Percentiles rank a stretch among this genome's conserved stretches.
Evolutionary conservation across 1,139 yeast species (phyloP).

Genomic region (Scheffersomyces illinoinensis): DNA sequence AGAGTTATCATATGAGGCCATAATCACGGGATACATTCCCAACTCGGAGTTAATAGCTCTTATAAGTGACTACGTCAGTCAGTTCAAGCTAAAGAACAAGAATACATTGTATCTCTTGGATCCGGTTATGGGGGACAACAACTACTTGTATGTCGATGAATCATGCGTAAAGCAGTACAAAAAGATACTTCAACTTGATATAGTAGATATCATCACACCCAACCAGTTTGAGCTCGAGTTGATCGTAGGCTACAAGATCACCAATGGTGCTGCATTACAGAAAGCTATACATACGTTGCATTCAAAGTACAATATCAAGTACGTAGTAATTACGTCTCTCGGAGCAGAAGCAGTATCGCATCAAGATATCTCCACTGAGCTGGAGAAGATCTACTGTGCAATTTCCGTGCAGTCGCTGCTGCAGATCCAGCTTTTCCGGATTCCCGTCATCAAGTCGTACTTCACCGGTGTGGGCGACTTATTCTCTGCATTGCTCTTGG

Average conservation of each 20-base stretch:
- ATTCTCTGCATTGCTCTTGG: conserved; percentile 75
- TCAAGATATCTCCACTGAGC: conserved; percentile 5
- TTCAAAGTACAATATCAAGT: conserved; percentile 48
- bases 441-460: conserved; percentile 64
- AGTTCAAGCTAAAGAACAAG: conserved; percentile 15
- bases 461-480: conserved; percentile 95
- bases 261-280: conserved; percentile 38
- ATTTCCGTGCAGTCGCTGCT: conserved; percentile 38
- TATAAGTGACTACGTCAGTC: conserved; percentile 14
- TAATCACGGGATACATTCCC: conserved; percentile 39
- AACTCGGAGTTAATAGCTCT: conserved; percentile 27
- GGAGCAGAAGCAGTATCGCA: conserved; percentile 7
- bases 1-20: conserved; percentile 7
- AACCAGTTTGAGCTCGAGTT: conserved; percentile 89
- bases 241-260: conserved; percentile 55
- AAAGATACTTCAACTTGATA: conserved; percentile 47
- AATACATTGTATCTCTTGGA: conserved; percentile 64
- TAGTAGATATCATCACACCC: conserved; percentile 77
- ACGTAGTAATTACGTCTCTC: conserved; percentile 70
- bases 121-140: conserved; percentile 95
- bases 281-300: conserved; percentile 54
- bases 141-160: conserved; percentile 73
- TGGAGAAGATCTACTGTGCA: conserved; percentile 47
- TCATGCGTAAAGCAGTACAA: conserved; percentile 68
- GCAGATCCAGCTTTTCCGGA: conserved; percentile 10